phyloP scores from a whole-genome alignment of 2,329 filamentous ascomycete genomes.

The Aspergillus cejpii region DNA sequence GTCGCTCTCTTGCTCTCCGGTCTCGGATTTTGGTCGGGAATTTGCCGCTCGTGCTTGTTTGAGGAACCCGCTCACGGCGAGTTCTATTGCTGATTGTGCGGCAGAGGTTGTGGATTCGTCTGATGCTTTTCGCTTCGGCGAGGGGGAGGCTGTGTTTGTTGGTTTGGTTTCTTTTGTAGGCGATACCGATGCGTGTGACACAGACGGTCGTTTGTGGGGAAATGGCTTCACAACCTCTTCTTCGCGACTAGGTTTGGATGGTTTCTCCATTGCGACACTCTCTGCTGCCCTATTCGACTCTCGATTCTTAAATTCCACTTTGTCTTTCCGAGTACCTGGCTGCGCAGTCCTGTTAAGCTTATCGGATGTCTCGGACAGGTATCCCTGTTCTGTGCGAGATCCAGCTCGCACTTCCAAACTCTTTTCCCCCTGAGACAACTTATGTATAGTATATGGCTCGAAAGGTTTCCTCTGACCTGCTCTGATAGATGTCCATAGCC shows the following conservation, averaged over 20 bases:
- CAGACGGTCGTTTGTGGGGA: slow-evolving; percentile 14
- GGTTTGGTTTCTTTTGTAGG: slow-evolving; percentile 12
- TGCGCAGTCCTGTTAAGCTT: slow-evolving; percentile 1
- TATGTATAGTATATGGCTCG: slow-evolving; percentile 40
- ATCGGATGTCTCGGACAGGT: slow-evolving; percentile 1
- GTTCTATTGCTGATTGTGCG: slow-evolving; percentile 29
- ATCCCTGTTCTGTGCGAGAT: slow-evolving; percentile 17
- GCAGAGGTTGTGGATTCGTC: slow-evolving; percentile 12
- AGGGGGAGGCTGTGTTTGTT: slow-evolving; percentile 7
- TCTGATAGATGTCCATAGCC: slow-evolving; percentile 77
- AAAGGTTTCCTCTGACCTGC: slow-evolving; percentile 45
- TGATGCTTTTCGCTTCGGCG: slow-evolving; percentile 15
- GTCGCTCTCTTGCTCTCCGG: slow-evolving; percentile 17
- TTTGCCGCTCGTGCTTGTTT: slow-evolving; percentile 35
- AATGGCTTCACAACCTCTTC: slow-evolving; percentile 17
- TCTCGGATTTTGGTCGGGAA: slow-evolving; percentile 23
- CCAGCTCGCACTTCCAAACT: slow-evolving; percentile 16
- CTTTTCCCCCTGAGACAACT: slow-evolving; percentile 19
- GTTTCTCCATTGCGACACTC: slow-evolving; percentile 4
- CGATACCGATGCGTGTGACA: slow-evolving; percentile 22
- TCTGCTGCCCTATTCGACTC: neutral
- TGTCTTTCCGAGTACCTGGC: neutral
- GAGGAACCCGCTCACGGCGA: slow-evolving; percentile 38
- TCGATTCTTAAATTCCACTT: neutral
- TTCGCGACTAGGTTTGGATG: slow-evolving; percentile 11